Conservation (phyloP, 2,329 filamentous ascomycete species). For the Passalora sequoiae region DNA sequence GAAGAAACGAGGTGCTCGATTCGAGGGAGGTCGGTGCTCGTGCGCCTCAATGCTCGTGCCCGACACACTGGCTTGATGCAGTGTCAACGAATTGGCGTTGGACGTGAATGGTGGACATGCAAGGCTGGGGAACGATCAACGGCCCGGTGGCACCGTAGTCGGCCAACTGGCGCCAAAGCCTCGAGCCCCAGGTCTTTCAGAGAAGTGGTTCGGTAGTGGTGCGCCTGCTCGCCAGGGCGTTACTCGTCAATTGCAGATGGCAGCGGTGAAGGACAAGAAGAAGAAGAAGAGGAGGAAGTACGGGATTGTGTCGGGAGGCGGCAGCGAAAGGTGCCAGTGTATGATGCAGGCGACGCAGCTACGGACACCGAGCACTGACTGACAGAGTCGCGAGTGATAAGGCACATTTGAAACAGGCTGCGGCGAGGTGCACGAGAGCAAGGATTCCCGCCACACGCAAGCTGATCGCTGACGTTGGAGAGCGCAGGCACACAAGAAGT, state of each 20-base stretch:
- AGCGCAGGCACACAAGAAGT: slow-evolving; percentile 15
- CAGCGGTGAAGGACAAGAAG: slow-evolving; percentile 11
- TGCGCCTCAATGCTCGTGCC: background rate
- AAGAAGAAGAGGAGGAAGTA: no score
- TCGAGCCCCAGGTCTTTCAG: no score
- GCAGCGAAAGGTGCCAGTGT: slow-evolving; percentile 15
- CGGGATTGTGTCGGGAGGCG: slow-evolving; percentile 16
- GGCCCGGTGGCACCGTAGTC: slow-evolving; percentile 9
- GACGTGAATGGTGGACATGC: no score
- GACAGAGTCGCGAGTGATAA: no score
- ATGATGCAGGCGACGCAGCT: slow-evolving; percentile 14
- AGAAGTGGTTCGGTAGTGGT: no score
- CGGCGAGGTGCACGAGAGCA: slow-evolving; percentile 13
- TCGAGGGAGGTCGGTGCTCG: background rate
- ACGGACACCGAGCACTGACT: slow-evolving; percentile 16
- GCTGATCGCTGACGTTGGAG: slow-evolving; percentile 15
- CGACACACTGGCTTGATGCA: slow-evolving; percentile 1
- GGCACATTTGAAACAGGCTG: slow-evolving; percentile 19
- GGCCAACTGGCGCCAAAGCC: slow-evolving; percentile 16
- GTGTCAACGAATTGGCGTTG: no score
- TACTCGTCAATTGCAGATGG: slow-evolving; percentile 15
- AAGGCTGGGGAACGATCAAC: slow-evolving; percentile 17
- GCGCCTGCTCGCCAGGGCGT: no score
- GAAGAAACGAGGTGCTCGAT: background rate
- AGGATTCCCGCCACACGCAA: slow-evolving; percentile 20